Evolutionary conservation across 257 asterid genomes (phyloP), one percentile per base, ranked within the genome.

Genomic region (Nicotiana benthamiana): DNA sequence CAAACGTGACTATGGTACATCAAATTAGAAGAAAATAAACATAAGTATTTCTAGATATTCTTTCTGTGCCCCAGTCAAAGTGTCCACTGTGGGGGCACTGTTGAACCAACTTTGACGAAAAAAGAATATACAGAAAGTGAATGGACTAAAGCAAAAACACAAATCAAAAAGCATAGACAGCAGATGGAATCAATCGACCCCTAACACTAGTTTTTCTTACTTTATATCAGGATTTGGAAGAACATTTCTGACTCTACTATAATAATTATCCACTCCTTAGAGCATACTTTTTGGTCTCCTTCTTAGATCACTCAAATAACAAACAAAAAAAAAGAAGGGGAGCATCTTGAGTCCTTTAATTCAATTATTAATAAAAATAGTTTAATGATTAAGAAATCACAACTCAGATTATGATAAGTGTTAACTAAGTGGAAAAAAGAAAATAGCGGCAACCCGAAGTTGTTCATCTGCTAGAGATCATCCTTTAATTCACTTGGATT

Each of bases 111-210:
- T 40, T 40, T 40, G 24, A 24, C 32, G 12, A 13, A 43, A 67
- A 20, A 20, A 36, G 56, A 68, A 70, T 13, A 72, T 24, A 72
- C 60, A 72, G n/a, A 1, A 72, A 74, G 48, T 26, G 79, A 48
- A 74, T 74, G 79, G 79, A 48, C 61, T 74, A 2, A 72, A 72
- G 60, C 60, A 72, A 72, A 72, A 4, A 46, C 78, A n/a, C 40
- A 40, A 74, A 74, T 48, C 9, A 12, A 24, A 74, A 74, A 43
- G 36, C 22, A 43, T 36, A 70, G 36, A 6, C 36, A 70, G 46
- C 12, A 74, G 60, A 15, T 30, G 40, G 78, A 72, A 72, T 72
- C 78, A 72, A 24, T 48, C 0, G 48, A 72, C 78, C 78, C 78
- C 78, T 15, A 72, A 46, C 78, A 72, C 61, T 72, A 72, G 61